These are phyloP conservation scores for Dothistroma septosporum DNA, from an alignment of 2,329 filamentous ascomycete species.

Conservation along the genomic window DNA sequence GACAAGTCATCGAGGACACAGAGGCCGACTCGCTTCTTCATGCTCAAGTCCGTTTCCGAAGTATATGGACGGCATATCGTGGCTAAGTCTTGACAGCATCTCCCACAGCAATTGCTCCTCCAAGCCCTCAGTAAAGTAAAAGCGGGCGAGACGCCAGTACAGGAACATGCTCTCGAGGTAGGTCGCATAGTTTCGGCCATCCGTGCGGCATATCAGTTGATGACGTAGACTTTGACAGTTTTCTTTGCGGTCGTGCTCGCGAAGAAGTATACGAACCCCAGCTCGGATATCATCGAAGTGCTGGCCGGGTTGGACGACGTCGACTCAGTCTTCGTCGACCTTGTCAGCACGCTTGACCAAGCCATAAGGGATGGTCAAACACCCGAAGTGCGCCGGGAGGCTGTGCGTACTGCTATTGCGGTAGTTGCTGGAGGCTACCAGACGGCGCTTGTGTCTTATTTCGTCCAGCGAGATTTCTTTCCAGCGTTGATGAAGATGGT, in stretches of 20 bases:
- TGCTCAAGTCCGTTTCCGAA: constrained; percentile 55
- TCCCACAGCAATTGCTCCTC: constrained; percentile 73
- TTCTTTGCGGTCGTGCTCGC: constrained; percentile 78
- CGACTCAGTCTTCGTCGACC: constrained; percentile 81
- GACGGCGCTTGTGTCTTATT: constrained; percentile 88
- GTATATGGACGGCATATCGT: background rate
- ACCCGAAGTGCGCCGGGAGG: constrained; percentile 66
- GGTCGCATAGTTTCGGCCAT: constrained; percentile 30
- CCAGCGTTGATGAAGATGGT: constrained; percentile 93
- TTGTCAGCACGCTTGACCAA: constrained; percentile 76
- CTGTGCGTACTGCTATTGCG: constrained; percentile 74
- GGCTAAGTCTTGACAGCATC: constrained; percentile 42
- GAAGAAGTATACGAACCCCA: constrained; percentile 92
- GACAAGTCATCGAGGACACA: constrained; percentile 64
- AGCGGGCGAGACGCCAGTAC: constrained; percentile 55
- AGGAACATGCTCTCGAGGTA: constrained; percentile 83
- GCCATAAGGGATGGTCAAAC: constrained; percentile 76
- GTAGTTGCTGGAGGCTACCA: constrained; percentile 92
- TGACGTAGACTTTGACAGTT: constrained; percentile 73
- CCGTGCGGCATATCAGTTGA: constrained; percentile 38
- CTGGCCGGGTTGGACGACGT: constrained; percentile 85
- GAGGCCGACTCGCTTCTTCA: constrained; percentile 71
- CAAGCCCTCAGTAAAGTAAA: constrained; percentile 68
- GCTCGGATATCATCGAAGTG: constrained; percentile 87
- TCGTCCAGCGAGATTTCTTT: constrained; percentile 91